Evolutionary conservation across 2,329 filamentous ascomycete genomes (phyloP).

Genomic region (Aspergillus aculeatus): DNA sequence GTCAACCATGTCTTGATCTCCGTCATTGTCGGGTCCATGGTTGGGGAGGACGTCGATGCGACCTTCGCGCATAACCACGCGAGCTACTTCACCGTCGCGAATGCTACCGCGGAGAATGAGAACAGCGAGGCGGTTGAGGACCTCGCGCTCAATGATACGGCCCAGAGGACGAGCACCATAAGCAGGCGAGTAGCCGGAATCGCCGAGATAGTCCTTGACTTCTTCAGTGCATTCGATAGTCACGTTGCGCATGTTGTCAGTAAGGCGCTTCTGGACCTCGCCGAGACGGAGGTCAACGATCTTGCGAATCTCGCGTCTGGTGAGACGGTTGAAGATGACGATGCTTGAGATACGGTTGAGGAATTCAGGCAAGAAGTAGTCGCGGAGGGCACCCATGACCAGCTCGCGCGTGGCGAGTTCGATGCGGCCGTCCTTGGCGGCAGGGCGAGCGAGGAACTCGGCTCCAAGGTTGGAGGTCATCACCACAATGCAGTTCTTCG

Average conservation of each 20-base stretch:
- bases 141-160: slow-evolving; percentile 93
- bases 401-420: slow-evolving; percentile 82
- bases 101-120: slow-evolving; percentile 84
- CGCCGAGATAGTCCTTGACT: slow-evolving; percentile 90
- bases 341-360: slow-evolving; percentile 94
- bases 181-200: slow-evolving; percentile 87
- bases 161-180: slow-evolving; percentile 89
- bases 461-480: slow-evolving; percentile 98
- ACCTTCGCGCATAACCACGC: slow-evolving; percentile 74
- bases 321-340: slow-evolving; percentile 98
- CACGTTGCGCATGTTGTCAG: slow-evolving; percentile 80
- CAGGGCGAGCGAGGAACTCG: slow-evolving; percentile 82
- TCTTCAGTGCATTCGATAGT: slow-evolving; percentile 76
- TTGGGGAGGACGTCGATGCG: slow-evolving; percentile 81
- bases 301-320: slow-evolving; percentile 81
- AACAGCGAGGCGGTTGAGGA: slow-evolving; percentile 88
- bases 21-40: slow-evolving; percentile 64
- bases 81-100: slow-evolving; percentile 78
- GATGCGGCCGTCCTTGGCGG: slow-evolving; percentile 76
- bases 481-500: slow-evolving; percentile 97
- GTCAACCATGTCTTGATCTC: slow-evolving; percentile 72
- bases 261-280: slow-evolving; percentile 91
- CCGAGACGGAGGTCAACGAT: slow-evolving; percentile 87
- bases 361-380: slow-evolving; percentile 98
- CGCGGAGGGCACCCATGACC: slow-evolving; percentile 85